These are phyloP conservation scores for Sugiyamaella paludigena DNA, from an alignment of 1,139 yeast genomes.

Conservation along the genomic window DNA sequence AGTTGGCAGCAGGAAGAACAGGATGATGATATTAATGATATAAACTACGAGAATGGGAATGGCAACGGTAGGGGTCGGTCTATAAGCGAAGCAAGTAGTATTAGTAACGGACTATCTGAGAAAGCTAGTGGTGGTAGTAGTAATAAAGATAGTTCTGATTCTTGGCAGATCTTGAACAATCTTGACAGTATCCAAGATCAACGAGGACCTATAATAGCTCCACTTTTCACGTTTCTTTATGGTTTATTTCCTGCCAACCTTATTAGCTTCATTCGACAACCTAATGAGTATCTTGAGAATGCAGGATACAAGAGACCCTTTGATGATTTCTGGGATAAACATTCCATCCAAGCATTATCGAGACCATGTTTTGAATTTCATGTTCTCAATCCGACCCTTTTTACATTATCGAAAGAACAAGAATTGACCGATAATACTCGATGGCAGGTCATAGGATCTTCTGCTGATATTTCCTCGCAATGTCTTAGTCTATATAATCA, in stretches of 20 bases:
- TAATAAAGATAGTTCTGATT: conserved; percentile 3
- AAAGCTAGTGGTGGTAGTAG: neutral
- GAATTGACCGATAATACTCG: conserved; percentile 43
- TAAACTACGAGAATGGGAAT: conserved; percentile 14
- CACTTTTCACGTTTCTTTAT: conserved; percentile 50
- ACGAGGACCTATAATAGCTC: conserved; percentile 29
- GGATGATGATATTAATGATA: conserved; percentile 6
- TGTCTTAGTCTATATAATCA: conserved; percentile 30
- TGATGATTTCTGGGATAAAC: conserved; percentile 37
- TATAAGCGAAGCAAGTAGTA: neutral
- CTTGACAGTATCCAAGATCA: conserved; percentile 26
- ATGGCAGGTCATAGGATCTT: conserved; percentile 37
- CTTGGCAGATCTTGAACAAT: conserved; percentile 38
- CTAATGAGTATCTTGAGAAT: conserved; percentile 38
- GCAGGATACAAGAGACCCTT: conserved; percentile 24
- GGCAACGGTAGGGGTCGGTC: conserved; percentile 5
- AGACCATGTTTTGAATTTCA: conserved; percentile 37
- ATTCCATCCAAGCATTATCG: conserved; percentile 35
- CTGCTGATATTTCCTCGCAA: conserved; percentile 38
- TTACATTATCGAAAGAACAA: conserved; percentile 39
- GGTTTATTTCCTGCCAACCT: conserved; percentile 62
- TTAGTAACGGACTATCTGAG: neutral
- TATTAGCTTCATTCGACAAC: conserved; percentile 45
- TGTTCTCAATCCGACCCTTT: conserved; percentile 51
- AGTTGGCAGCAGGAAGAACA: conserved; percentile 37